Evolutionary conservation across 176 grass and related monocot species (phyloP).

Genomic region (Chrysopogon serrulatus): DNA sequence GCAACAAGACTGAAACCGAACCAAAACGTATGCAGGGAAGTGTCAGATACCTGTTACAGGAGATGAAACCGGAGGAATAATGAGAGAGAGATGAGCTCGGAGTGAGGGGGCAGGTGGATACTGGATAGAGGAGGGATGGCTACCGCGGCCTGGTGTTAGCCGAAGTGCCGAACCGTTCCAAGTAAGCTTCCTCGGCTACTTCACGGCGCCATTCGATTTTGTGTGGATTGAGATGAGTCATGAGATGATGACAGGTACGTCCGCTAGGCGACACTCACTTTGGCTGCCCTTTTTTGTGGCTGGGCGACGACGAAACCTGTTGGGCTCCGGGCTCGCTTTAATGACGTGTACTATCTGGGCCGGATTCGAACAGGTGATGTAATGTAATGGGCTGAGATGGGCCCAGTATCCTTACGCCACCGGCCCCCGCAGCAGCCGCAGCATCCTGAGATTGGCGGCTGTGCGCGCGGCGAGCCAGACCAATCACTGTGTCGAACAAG

Average conservation of each 20-base stretch:
- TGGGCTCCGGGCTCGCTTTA: background rate
- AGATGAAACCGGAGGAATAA: background rate
- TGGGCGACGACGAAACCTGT: background rate
- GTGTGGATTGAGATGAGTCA: slow-evolving; percentile 39
- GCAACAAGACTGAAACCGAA: background rate
- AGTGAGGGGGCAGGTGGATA: background rate
- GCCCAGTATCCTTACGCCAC: background rate
- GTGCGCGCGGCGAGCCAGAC: background rate
- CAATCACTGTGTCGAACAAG: background rate
- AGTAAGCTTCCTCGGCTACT: background rate
- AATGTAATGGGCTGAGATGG: background rate
- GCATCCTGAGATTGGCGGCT: no score
- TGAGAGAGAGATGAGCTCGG: background rate
- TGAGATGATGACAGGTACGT: slow-evolving; percentile 7
- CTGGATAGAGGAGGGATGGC: background rate
- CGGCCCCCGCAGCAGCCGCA: background rate
- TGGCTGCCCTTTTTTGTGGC: no score
- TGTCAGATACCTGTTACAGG: slow-evolving; percentile 25
- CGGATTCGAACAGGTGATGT: background rate
- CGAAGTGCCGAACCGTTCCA: background rate
- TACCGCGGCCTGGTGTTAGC: background rate
- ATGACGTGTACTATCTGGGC: background rate
- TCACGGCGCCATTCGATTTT: slow-evolving; percentile 20
- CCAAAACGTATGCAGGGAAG: background rate
- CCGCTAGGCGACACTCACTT: no score